phyloP scores from a whole-genome alignment of 75 land plant genomes.

The Cunninghamia lanceolata region DNA sequence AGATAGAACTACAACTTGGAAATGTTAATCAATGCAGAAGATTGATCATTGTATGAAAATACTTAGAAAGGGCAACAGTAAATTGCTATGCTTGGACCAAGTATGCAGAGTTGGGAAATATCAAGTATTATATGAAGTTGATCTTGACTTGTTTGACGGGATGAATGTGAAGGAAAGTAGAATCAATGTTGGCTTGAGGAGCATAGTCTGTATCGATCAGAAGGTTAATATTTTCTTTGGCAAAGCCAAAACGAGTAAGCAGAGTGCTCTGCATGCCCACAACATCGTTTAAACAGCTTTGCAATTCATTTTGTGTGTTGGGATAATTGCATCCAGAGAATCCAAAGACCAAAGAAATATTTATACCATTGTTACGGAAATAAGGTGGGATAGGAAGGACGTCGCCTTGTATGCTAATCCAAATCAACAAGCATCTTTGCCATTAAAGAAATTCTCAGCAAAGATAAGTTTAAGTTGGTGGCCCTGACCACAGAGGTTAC shows the following conservation, averaged over 20 bases:
- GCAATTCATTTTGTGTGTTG: conserved; percentile 52
- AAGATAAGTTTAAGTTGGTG: not conserved
- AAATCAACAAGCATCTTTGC: not conserved
- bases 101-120: too few relatives aligned
- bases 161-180: too few relatives aligned
- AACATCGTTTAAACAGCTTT: conserved; percentile 85
- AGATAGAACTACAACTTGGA: too few relatives aligned
- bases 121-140: too few relatives aligned
- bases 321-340: conserved; percentile 72
- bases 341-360: not conserved
- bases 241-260: conserved; percentile 50
- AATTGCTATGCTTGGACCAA: too few relatives aligned
- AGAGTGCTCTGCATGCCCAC: conserved; percentile 47
- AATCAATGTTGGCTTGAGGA: too few relatives aligned
- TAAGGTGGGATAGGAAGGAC: not conserved
- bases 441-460: not conserved
- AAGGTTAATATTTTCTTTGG: conserved; percentile 33
- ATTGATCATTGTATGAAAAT: too few relatives aligned
- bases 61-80: too few relatives aligned
- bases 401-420: too few relatives aligned
- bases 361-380: not conserved
- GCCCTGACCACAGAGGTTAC: too few relatives aligned
- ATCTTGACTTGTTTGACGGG: too few relatives aligned
- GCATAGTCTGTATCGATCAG: conserved; percentile 62
- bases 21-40: too few relatives aligned